Base-by-base conservation (phyloP, 208 protist species). In the Acanthamoeba triangularis region DNA sequence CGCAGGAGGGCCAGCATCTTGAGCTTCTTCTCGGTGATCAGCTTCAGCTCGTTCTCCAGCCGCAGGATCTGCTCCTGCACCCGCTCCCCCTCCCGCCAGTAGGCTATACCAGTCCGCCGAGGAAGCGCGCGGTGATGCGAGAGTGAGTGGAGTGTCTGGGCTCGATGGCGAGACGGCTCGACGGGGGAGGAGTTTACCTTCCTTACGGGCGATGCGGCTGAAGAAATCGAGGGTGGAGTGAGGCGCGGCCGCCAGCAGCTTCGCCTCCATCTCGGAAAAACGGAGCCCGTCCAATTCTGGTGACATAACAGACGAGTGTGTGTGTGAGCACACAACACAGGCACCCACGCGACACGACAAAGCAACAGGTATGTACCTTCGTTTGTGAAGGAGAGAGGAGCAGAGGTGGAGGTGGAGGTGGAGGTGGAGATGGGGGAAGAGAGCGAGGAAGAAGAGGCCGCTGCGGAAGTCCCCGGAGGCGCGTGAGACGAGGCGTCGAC, bases 1-100 rank as follows among this genome's bases (percentile, higher is more conserved):
- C 85, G 54, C 7, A 92, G 85, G 30, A 76, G 56, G 25, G 85
- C 85, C 47, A 92, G 63, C 85, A 92, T 92, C 59, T 92, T 65
- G 20, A 47, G 20, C 41, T 74, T 74, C 56, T 74, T 92, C 63
- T 92, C 85, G 0, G 14, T 92, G 7, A 76, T 44, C 54, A 25
- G 35, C 63, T 92, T 74, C 23, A 76, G 35, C 41, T 92, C 85
- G 25, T 28, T 44, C 37, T 92, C 85, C 23, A 92, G 3, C 63
- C n/a, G 47, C 30, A 92, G 4, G 30, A 92, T 76, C 16, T 33
- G 85, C 56, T 74, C 20, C 65, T 92, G 18, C 20, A 54, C n/a
- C 23, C 33, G n/a, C 28, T 67, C 63, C 8, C 30, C 85, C 35
- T 63, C 85, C 25, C 25, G 30, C 35, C 30, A 67, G 56, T 76